Base-by-base conservation (phyloP, 495 filamentous ascomycete species). In the Aspergillus saccharolyticus region DNA sequence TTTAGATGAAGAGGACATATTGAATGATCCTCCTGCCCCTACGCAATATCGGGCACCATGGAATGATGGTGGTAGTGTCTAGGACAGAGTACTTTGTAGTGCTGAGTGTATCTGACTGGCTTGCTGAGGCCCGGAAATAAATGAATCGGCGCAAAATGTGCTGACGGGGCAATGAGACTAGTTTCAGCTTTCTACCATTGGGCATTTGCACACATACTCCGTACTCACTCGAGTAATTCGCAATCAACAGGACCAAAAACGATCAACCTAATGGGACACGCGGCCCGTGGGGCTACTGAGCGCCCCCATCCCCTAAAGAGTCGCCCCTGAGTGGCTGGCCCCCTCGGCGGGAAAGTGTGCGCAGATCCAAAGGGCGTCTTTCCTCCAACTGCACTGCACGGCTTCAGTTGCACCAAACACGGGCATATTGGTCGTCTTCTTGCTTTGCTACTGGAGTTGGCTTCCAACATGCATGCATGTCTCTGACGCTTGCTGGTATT, bases 221-320 rank as follows among this genome's bases (percentile, higher is more conserved):
- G 25, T 28, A 28, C 25, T 28, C 25, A 4, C n/a, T n/a, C n/a
- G n/a, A n/a, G 25, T 28, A 9, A 28, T 28, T 28, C 25, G 4
- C 3, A 3, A 39, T 39, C 19, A 22, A 49, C 25, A 20, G 25
- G 53, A 39, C 42, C n/a, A n/a, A 52, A 47, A 17, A 57, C 46
- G 43, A 52, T 51, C 52, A 33, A 47, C 30, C 44, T 44, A 18
- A 52, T 53, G 42, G 63, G 63, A 65, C 63, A 65, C 63, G 63
- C 63, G 63, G 63, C 63, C 63, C 57, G 63, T 66, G 60, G 63
- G 63, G 63, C 60, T 53, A 17, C n/a, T 47, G 44, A 24, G 6
- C n/a, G n/a, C n/a, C n/a, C n/a, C 39, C 42, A 49, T n/a, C 17
- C 30, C 33, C 39, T 39, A 59, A 46, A 18, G 5, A 5, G 16